Evolutionary conservation across 2,329 filamentous ascomycete species (phyloP), one percentile per base, ranked within the genome.

Genomic region (Fusarium clavum): DNA sequence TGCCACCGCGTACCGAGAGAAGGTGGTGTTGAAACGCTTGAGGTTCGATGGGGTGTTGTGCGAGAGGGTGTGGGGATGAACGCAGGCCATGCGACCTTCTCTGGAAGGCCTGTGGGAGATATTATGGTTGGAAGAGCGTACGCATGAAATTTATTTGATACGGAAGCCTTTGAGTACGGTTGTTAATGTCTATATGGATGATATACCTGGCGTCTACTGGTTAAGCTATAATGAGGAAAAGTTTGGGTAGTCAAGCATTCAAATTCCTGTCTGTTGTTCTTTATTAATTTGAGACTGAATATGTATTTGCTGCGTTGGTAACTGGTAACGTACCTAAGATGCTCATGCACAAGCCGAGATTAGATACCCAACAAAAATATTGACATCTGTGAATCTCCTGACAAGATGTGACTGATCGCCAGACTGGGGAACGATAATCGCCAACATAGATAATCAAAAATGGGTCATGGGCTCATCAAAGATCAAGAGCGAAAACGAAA

Each of bases 31-130:
- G 82, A 81, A 78, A 61, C 75, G 67, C 57, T 77, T 70, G 71
- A 76, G 27, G 75, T 87, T 10, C 75, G 77, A 29, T 87, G 83
- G 83, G 85, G 85, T 5, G 82, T 84, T 32, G 80, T 86, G 32
- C 74, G 78, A 29, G 80, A 82, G 55, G 79, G 79, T 8, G 68
- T 75, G 4, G 81, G 79, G 14, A 77, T 78, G 62, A 75, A 78
- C 30, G 78, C 81, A 38, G 81, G 82, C 13, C 82, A 84, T 41
- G 83, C 83, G 59, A 80, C 80, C 5, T 86, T 84, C 67, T 82
- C 83, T 25, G 79, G 78, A 9, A 76, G 77, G 38, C 69, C 73
- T 55, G 76, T 77, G 6, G 73, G 74, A 22, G 69, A 74, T 51
- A 64, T 77, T 43, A 65, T 63, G 44, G 75, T 73, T 30, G 75